Percentiles rank a stretch among this genome's conserved stretches.
Evolutionary conservation across 1,284 basidiomycete genomes (phyloP).

Genomic region (Inonotus hispidus): DNA sequence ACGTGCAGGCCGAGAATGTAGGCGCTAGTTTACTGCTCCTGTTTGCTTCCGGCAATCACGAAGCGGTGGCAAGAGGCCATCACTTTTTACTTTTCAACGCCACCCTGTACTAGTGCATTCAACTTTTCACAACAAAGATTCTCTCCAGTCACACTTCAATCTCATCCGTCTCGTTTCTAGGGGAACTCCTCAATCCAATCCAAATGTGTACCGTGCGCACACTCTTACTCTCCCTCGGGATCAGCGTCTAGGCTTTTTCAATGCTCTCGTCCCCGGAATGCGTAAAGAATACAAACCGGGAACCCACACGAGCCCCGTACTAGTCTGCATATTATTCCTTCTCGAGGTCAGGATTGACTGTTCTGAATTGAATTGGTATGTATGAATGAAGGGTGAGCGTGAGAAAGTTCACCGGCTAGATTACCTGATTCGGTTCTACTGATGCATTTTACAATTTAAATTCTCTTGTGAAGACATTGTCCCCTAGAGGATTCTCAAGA

Average conservation of each 20-base stretch:
- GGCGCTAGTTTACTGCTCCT: neutral
- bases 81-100: conserved; percentile 40
- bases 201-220: neutral
- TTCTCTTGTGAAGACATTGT: neutral
- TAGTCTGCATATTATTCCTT: neutral
- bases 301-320: neutral
- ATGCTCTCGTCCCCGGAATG: neutral
- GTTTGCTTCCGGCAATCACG: conserved; percentile 24
- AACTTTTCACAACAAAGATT: neutral
- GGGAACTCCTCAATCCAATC: neutral
- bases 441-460: neutral
- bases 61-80: conserved; percentile 33
- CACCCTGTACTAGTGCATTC: conserved; percentile 20
- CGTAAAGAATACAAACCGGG: conserved; percentile 2
- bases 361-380: neutral
- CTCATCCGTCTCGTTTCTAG: neutral
- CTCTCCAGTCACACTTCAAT: neutral
- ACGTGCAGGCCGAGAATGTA: conserved; percentile 1
- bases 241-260: conserved; percentile 5
- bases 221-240: neutral
- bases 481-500: neutral
- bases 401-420: neutral
- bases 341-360: neutral
- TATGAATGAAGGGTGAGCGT: neutral
- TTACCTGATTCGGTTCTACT: neutral